A percentile compares a stretch with the other conserved stretches of the same genome.
Conservation (phyloP, 768 basidiomycete genomes). For the Heimioporus sp. region DNA sequence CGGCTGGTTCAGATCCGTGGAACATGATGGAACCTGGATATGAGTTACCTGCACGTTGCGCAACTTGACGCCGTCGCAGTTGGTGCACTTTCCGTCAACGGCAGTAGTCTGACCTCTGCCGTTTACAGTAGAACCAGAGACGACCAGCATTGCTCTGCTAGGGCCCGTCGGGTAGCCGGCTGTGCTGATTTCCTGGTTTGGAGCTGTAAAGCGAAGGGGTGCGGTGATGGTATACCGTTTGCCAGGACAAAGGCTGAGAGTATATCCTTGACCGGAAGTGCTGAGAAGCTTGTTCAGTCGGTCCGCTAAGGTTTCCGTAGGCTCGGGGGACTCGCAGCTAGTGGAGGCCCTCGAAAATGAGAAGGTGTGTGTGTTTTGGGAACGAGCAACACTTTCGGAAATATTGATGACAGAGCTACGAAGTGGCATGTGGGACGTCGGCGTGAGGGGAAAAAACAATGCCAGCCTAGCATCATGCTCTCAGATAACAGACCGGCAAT, state of each 20-base stretch:
- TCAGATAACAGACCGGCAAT: too few relatives aligned
- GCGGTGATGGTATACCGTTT: constrained; percentile 61
- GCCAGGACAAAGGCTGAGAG: constrained; percentile 63
- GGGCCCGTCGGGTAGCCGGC: constrained; percentile 68
- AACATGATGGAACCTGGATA: background rate
- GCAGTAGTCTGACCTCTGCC: constrained; percentile 72
- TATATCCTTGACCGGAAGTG: constrained; percentile 63
- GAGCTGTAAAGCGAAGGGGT: constrained; percentile 63
- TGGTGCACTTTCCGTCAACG: constrained; percentile 62
- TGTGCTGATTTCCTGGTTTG: constrained; percentile 81
- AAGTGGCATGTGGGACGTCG: too few relatives aligned
- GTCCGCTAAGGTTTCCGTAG: constrained; percentile 59
- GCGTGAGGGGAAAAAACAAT: too few relatives aligned
- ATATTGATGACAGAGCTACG: too few relatives aligned
- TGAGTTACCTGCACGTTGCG: constrained; percentile 66
- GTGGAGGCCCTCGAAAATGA: constrained; percentile 1
- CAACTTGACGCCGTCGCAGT: constrained; percentile 58
- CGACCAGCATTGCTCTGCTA: constrained; percentile 66
- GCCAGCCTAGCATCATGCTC: too few relatives aligned
- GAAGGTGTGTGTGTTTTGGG: too few relatives aligned
- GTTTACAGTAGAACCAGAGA: constrained; percentile 60
- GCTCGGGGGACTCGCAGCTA: constrained; percentile 44
- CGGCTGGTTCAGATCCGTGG: background rate
- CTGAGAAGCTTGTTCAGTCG: constrained; percentile 64
- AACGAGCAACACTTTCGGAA: too few relatives aligned